Conservation (phyloP, 768 basidiomycete genomes). For the Cubamyces lactineus region DNA sequence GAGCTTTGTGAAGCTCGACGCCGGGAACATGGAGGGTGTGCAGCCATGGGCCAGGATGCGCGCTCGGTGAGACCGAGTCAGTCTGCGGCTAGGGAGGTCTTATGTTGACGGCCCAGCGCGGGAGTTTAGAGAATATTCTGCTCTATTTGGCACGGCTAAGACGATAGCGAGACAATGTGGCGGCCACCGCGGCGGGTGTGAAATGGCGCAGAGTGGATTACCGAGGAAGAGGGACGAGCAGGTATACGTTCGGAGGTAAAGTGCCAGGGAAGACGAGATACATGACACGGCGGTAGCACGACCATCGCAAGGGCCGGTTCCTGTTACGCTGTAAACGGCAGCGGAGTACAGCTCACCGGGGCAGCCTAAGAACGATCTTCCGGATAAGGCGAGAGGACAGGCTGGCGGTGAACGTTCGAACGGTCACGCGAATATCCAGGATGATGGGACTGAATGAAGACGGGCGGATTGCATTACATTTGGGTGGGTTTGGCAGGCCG, state of each 20-base stretch:
- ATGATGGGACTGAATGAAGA: constrained; percentile 10
- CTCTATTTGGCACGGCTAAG: constrained; percentile 13
- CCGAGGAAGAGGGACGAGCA: constrained; percentile 14
- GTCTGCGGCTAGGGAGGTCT: not conserved
- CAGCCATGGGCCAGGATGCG: constrained; percentile 6
- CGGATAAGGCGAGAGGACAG: constrained; percentile 14
- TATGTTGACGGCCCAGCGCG: constrained; percentile 15
- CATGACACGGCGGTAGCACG: constrained; percentile 23
- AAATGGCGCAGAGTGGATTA: not conserved
- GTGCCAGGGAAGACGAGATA: constrained; percentile 1
- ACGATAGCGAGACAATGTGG: constrained; percentile 1
- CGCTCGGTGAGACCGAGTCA: not conserved
- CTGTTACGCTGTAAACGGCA: constrained; percentile 4
- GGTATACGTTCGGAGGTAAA: constrained; percentile 10
- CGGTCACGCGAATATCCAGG: constrained; percentile 14
- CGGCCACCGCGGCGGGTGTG: not conserved
- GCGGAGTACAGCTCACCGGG: constrained; percentile 5
- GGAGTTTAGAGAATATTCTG: constrained; percentile 8
- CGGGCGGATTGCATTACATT: not conserved
- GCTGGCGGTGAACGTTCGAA: not conserved
- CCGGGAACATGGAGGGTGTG: constrained; percentile 2
- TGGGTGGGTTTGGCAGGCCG: constrained; percentile 4
- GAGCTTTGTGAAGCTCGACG: constrained; percentile 8
- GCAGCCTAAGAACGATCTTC: constrained; percentile 8
- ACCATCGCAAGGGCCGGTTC: constrained; percentile 17